Evolutionary conservation across 345 rosid genomes (phyloP).

Genomic region (Gossypium turneri): DNA sequence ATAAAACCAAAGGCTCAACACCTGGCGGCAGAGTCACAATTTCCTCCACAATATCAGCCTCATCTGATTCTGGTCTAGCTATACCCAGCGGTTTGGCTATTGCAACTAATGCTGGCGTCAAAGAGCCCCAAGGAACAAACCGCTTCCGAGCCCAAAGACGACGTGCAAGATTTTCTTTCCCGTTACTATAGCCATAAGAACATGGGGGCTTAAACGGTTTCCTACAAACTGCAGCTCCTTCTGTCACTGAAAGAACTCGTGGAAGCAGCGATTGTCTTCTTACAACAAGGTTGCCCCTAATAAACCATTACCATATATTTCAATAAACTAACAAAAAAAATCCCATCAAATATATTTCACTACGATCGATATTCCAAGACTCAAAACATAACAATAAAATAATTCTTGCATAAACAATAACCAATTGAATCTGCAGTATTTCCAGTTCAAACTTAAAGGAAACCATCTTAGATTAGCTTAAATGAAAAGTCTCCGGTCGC

Average conservation of each 20-base stretch:
- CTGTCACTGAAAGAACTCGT: slow-evolving; percentile 73
- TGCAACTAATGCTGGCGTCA: slow-evolving; percentile 52
- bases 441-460: neutral
- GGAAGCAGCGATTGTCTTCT: slow-evolving; percentile 81
- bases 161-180: slow-evolving; percentile 58
- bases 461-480: neutral
- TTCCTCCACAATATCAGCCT: slow-evolving; percentile 48
- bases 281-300: slow-evolving; percentile 83
- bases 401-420: neutral
- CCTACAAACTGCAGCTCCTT: slow-evolving; percentile 87
- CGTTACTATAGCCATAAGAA: slow-evolving; percentile 48
- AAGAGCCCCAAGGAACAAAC: slow-evolving; percentile 94
- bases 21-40: slow-evolving; percentile 69
- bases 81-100: slow-evolving; percentile 33
- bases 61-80: slow-evolving; percentile 19
- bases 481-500: neutral
- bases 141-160: slow-evolving; percentile 87
- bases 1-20: slow-evolving; percentile 71
- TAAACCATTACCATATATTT: slow-evolving; percentile 9
- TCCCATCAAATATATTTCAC: neutral
- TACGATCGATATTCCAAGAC: neutral
- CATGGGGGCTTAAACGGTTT: slow-evolving; percentile 93
- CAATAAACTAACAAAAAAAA: slow-evolving; percentile 5
- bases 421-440: neutral
- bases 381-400: slow-evolving; percentile 7